phyloP scores from a whole-genome alignment of 2,329 filamentous ascomycete species.

The Sporothrix globosa region DNA sequence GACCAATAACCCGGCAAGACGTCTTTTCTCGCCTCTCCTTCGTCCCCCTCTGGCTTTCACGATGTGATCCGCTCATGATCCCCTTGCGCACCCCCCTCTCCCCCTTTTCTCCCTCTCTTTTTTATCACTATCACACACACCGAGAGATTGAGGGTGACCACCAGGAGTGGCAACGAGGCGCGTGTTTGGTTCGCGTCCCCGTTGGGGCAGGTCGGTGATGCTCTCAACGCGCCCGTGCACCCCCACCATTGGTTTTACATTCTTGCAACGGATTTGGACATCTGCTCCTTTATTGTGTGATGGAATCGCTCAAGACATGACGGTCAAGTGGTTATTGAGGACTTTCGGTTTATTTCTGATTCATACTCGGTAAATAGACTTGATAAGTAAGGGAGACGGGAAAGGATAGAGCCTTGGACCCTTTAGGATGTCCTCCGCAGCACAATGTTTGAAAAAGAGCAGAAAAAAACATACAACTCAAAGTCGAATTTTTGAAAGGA shows the following conservation, averaged over 20 bases:
- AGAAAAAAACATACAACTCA: not conserved
- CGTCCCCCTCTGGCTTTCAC: not conserved
- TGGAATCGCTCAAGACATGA: not conserved
- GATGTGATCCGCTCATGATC: slow-evolving; percentile 19
- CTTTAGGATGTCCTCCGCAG: not conserved
- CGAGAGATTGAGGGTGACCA: slow-evolving; percentile 1
- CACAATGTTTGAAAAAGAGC: not conserved
- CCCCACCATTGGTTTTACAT: not conserved
- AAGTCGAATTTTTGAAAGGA: not conserved
- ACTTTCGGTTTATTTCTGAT: not conserved
- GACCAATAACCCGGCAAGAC: slow-evolving; percentile 9
- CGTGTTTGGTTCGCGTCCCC: not conserved
- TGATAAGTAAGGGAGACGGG: not conserved
- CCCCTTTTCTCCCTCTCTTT: not conserved
- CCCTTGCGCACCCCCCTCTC: not conserved
- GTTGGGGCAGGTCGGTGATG: not conserved
- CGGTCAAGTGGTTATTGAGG: too few species aligned
- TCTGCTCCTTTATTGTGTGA: not conserved
- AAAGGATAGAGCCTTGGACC: not conserved
- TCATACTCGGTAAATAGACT: not conserved
- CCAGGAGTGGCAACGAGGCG: not conserved
- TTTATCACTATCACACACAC: slow-evolving; percentile 20
- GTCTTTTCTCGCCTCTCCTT: not conserved
- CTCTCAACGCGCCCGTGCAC: slow-evolving; percentile 5
- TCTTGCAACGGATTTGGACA: not conserved